These are phyloP conservation scores for Lipomyces orientalis DNA, from an alignment of 805 yeast species.

Conservation along the genomic window DNA sequence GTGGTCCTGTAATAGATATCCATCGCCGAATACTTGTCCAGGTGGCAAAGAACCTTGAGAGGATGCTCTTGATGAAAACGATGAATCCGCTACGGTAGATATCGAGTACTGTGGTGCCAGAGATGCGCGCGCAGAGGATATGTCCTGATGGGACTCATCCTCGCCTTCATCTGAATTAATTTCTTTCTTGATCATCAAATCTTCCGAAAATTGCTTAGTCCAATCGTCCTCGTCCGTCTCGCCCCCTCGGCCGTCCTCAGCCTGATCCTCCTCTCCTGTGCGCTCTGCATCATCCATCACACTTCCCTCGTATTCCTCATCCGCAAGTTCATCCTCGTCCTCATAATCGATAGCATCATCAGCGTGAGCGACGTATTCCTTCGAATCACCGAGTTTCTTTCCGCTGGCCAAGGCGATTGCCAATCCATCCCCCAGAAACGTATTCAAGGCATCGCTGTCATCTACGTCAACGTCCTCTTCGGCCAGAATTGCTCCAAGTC, in stretches of 20 bases:
- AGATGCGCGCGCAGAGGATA: background rate
- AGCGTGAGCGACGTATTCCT: slow-evolving; percentile 58
- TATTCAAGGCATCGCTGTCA: slow-evolving; percentile 12
- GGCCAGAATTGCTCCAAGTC: slow-evolving; percentile 22
- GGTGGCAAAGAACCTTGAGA: slow-evolving; percentile 3
- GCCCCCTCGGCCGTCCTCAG: slow-evolving; percentile 49
- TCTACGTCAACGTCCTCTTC: slow-evolving; percentile 29
- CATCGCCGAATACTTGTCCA: slow-evolving; percentile 4
- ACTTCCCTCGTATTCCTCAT: slow-evolving; percentile 62
- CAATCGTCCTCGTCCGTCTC: slow-evolving; percentile 51
- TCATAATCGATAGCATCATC: slow-evolving; percentile 94
- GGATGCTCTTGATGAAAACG: background rate
- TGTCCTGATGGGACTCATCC: background rate
- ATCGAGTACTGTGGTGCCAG: background rate
- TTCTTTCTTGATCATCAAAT: slow-evolving; percentile 14
- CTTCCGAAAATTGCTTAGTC: slow-evolving; percentile 34
- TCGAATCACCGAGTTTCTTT: slow-evolving; percentile 6
- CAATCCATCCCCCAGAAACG: slow-evolving; percentile 9
- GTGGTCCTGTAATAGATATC: slow-evolving; percentile 30
- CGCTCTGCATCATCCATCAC: slow-evolving; percentile 42
- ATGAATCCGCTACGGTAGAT: slow-evolving; percentile 37
- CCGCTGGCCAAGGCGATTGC: slow-evolving; percentile 9
- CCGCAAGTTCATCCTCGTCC: slow-evolving; percentile 93
- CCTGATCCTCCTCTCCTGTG: slow-evolving; percentile 43
- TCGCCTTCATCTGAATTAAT: slow-evolving; percentile 14